Base-by-base conservation (phyloP, 2,329 filamentous ascomycete species). In the Talaromyces sp. region DNA sequence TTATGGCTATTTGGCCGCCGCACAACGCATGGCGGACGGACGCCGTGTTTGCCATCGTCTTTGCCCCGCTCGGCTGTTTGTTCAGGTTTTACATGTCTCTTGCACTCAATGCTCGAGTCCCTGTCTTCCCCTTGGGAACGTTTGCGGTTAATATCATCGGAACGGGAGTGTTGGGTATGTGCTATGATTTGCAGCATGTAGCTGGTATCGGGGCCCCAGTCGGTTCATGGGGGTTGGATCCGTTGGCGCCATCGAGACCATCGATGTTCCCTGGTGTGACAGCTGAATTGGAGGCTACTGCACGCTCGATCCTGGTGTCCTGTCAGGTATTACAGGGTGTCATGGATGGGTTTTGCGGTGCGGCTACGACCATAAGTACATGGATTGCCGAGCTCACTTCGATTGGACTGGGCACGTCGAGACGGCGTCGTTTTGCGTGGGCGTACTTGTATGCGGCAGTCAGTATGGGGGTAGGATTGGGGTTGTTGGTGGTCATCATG, bases 71-170 rank as follows among this genome's bases (percentile, higher is more conserved):
- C 0, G 93, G 93, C 0, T 93, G 89, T 67, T 76, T 96, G 0
- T 72, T 83, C 0, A 85, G 93, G 3, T 96, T 90, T 77, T 93
- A 92, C 72, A 75, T 84, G 1, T 89, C 89, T 0, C 72, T 90
- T 6, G 75, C 80, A 25, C 82, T 96, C n/a, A 97, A 97, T 69
- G 79, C 83, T 0, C 80, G 85, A 21, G 68, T 86, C 0, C 75
- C 86, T 0, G 78, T 82, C 0, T 97, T 97, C 67, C 93, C 93
- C 0, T 75, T 97, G 0, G 93, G 93, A 2, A 98, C 93, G 0
- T 96, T 97, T 69, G 77, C 80, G 0, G 91, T 89, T 31, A 98
- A 98, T 70, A 80, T 96, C 4, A 73, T 88, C 14, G 93, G 93
- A 4, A 92, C 91, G 0, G 83, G 83, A 0, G 75, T 96, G 16